phyloP scores from a whole-genome alignment of 208 protist genomes.

The Leishmania tropica region DNA sequence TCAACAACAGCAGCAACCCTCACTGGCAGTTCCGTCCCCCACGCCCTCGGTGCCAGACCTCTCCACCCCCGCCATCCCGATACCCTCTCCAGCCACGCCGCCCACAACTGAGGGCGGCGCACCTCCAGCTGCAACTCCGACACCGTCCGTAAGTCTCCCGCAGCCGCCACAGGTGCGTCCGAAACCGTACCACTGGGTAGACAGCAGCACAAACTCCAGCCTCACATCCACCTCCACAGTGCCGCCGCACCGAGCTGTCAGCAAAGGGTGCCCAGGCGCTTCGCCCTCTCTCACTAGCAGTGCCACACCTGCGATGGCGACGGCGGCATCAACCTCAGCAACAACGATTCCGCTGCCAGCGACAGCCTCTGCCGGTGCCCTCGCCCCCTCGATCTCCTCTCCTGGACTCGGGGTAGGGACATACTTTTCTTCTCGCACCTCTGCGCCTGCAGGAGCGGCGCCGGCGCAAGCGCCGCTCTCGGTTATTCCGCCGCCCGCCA shows the following conservation, averaged over 20 bases:
- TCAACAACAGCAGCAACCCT: constrained; percentile 8
- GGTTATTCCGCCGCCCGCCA: constrained; percentile 10
- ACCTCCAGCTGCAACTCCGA: not conserved
- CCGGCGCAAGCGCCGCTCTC: not conserved
- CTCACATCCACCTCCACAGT: constrained; percentile 29
- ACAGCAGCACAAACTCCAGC: constrained; percentile 29
- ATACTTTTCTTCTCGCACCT: constrained; percentile 20
- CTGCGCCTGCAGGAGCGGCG: not conserved
- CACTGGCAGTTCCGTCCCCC: constrained; percentile 5
- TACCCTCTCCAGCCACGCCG: not conserved
- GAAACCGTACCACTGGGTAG: constrained; percentile 14
- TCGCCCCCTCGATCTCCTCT: not conserved
- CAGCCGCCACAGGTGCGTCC: constrained; percentile 1
- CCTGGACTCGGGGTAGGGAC: constrained; percentile 11
- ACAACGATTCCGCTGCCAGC: not conserved
- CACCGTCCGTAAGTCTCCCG: not conserved
- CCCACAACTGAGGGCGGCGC: not conserved
- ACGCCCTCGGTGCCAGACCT: not conserved
- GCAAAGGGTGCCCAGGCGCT: not conserved
- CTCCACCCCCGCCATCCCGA: not conserved
- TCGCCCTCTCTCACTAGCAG: not conserved
- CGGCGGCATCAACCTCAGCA: not conserved
- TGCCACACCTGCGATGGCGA: not conserved
- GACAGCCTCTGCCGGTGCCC: not conserved
- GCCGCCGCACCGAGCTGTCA: constrained; percentile 19